Percentiles rank a stretch among this genome's conserved stretches.
Conservation (phyloP, 768 basidiomycete species). For the Tylopilus plumbeoviolaceoides region DNA sequence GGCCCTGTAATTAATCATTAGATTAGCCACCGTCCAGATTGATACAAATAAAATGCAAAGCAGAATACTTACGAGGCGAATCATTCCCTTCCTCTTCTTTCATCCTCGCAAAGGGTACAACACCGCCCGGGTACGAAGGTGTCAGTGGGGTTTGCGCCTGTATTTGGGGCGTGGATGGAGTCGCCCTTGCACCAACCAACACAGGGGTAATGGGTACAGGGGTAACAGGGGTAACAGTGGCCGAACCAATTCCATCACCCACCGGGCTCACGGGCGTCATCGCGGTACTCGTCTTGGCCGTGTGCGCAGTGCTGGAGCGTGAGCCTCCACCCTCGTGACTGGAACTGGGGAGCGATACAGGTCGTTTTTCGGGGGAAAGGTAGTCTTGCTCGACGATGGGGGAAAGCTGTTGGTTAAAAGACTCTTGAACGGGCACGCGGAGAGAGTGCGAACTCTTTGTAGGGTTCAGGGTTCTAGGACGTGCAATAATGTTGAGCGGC, state of each 20-base stretch:
- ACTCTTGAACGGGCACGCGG: slow-evolving; percentile 34
- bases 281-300: slow-evolving; percentile 31
- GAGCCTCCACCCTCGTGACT: slow-evolving; percentile 23
- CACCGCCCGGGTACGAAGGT: slow-evolving; percentile 18
- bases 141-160: slow-evolving; percentile 22
- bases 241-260: slow-evolving; percentile 15
- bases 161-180: slow-evolving; percentile 7
- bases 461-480: slow-evolving; percentile 31
- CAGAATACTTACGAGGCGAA: slow-evolving; percentile 39
- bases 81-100: slow-evolving; percentile 29
- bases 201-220: slow-evolving; percentile 30
- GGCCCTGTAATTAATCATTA: slow-evolving; percentile 34
- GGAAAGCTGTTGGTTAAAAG: slow-evolving; percentile 44
- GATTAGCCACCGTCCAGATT: slow-evolving; percentile 2
- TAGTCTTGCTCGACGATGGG: slow-evolving; percentile 68
- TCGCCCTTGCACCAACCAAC: slow-evolving; percentile 14
- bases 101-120: slow-evolving; percentile 21
- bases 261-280: slow-evolving; percentile 26
- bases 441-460: slow-evolving; percentile 41
- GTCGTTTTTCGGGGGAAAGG: slow-evolving; percentile 45
- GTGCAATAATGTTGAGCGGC: slow-evolving; percentile 25
- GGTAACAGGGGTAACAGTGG: slow-evolving; percentile 28
- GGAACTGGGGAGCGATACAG: slow-evolving; percentile 30
- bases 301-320: slow-evolving; percentile 27
- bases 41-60: neutral